phyloP scores from a whole-genome alignment of 108 stramenopile genomes.

The Skeletonema grethae region DNA sequence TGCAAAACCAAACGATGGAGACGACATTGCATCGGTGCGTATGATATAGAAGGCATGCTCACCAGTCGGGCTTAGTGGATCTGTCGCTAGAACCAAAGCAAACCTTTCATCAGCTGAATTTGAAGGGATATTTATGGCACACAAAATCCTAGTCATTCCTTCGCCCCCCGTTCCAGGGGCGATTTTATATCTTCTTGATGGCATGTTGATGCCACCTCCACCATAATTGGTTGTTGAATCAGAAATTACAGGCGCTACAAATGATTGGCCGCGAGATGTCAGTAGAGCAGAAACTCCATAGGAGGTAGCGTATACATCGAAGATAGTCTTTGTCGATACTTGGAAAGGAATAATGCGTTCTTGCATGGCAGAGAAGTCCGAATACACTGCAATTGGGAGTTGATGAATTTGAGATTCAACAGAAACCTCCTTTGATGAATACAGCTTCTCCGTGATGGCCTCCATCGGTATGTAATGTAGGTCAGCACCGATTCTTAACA shows the following conservation, averaged over 20 bases:
- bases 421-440: not conserved
- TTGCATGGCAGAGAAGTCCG: constrained; percentile 69
- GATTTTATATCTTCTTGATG: constrained; percentile 62
- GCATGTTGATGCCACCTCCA: constrained; percentile 61
- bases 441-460: constrained; percentile 19
- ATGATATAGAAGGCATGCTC: constrained; percentile 78
- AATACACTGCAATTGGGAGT: constrained; percentile 63
- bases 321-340: constrained; percentile 30
- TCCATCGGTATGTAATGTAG: constrained; percentile 47
- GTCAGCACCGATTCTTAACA: constrained; percentile 73
- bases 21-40: constrained; percentile 42
- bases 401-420: constrained; percentile 15
- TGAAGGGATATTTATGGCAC: constrained; percentile 51
- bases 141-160: constrained; percentile 58
- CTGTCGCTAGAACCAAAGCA: constrained; percentile 72
- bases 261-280: constrained; percentile 66
- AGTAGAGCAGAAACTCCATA: constrained; percentile 52
- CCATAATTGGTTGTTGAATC: constrained; percentile 20
- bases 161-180: constrained; percentile 65
- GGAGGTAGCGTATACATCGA: constrained; percentile 56
- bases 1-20: constrained; percentile 44
- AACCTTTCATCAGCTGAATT: constrained; percentile 39
- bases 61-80: constrained; percentile 66
- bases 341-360: constrained; percentile 57
- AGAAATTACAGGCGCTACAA: constrained; percentile 57